A percentile compares a stretch with the other conserved stretches of the same genome.
phyloP scores from a whole-genome alignment of 2,329 filamentous ascomycete species.

The Nannizziopsis barbatae region DNA sequence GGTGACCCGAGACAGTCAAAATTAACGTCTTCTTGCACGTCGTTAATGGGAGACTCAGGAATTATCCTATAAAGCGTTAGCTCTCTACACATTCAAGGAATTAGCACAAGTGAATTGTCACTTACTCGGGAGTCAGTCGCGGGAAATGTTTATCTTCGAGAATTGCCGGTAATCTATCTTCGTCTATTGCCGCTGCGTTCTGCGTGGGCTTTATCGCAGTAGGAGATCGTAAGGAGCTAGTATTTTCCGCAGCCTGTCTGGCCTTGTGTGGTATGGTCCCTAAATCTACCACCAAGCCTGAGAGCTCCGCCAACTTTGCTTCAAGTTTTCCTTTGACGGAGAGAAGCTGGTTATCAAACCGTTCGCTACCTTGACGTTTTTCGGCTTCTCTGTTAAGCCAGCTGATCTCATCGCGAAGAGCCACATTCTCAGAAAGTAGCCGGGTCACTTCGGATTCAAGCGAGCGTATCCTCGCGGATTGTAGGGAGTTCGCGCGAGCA shows the following conservation, averaged over 20 bases:
- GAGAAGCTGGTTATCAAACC: conserved; percentile 38
- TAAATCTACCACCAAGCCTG: conserved; percentile 44
- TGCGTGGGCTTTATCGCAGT: neutral
- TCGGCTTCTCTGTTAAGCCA: conserved; percentile 46
- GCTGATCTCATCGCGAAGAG: conserved; percentile 48
- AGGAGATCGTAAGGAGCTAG: too few relatives aligned
- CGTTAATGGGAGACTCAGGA: conserved; percentile 5
- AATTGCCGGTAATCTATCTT: conserved; percentile 46
- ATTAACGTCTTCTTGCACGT: neutral
- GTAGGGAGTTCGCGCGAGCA: conserved; percentile 51
- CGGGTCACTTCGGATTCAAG: conserved; percentile 52
- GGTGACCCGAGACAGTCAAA: neutral
- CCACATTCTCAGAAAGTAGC: conserved; percentile 50
- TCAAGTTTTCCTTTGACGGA: conserved; percentile 46
- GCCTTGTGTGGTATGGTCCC: conserved; percentile 30
- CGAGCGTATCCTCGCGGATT: conserved; percentile 52
- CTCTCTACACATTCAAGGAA: neutral
- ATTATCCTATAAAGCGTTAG: neutral
- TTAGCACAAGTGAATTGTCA: conserved; percentile 8
- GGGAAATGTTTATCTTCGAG: conserved; percentile 49
- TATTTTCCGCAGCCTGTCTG: neutral
- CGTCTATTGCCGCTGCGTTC: conserved; percentile 14
- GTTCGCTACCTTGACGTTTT: conserved; percentile 35
- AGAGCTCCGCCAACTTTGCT: conserved; percentile 46
- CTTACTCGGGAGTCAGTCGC: conserved; percentile 45